phyloP scores from a whole-genome alignment of 164 flowering plant species.

The Echeveria elegans region DNA sequence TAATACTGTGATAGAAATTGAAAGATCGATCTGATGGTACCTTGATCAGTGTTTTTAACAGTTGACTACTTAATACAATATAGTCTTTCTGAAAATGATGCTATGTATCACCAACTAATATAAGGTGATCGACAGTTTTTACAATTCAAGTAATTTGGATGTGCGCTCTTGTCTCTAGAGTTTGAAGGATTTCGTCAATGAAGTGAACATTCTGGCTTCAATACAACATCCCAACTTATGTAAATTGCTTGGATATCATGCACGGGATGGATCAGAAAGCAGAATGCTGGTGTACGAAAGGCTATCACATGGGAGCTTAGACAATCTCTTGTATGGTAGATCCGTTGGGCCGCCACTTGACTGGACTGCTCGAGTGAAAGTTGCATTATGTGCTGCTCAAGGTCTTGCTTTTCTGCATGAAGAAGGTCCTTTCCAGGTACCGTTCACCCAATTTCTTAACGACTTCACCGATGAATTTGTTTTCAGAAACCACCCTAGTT shows the following conservation, averaged over 20 bases:
- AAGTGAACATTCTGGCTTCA: slow-evolving; percentile 65
- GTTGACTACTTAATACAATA: too few species aligned
- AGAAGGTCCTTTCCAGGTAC: slow-evolving; percentile 99
- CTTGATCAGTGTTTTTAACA: too few species aligned
- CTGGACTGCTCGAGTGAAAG: slow-evolving; percentile 87
- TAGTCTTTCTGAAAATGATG: neutral
- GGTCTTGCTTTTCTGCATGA: slow-evolving; percentile 96
- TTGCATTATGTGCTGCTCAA: slow-evolving; percentile 90
- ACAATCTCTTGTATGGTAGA: slow-evolving; percentile 64
- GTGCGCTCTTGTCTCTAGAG: slow-evolving; percentile 27
- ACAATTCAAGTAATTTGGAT: neutral
- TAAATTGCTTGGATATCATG: slow-evolving; percentile 84
- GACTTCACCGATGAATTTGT: neutral
- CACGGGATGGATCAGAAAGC: slow-evolving; percentile 80
- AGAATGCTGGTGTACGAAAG: slow-evolving; percentile 85
- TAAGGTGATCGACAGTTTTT: neutral
- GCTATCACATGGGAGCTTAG: slow-evolving; percentile 91
- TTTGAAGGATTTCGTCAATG: slow-evolving; percentile 63
- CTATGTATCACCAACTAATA: neutral
- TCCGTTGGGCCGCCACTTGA: slow-evolving; percentile 84
- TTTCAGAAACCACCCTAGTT: neutral
- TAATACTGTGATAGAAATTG: too few species aligned
- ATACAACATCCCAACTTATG: slow-evolving; percentile 90
- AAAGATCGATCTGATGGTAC: too few species aligned
- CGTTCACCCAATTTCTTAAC: neutral